These are phyloP conservation scores for Ricinus communis DNA, from an alignment of 345 rosid species.

Conservation along the genomic window DNA sequence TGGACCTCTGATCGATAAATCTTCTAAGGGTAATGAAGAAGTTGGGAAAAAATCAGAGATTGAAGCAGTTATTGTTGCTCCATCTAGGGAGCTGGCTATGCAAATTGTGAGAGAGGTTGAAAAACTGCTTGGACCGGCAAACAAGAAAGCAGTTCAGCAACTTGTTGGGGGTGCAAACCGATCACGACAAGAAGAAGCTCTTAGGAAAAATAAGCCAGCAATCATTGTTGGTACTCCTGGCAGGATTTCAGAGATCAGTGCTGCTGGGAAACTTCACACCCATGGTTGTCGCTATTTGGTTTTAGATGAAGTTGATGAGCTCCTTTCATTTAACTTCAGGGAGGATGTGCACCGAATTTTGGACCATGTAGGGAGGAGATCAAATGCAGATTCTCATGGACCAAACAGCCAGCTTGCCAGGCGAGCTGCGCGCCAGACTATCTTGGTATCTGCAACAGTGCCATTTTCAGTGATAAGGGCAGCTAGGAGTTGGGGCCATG, in stretches of 20 bases:
- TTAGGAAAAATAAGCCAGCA: conserved; percentile 85
- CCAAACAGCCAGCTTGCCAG: conserved; percentile 32
- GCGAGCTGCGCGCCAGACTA: conserved; percentile 57
- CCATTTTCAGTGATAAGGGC: conserved; percentile 90
- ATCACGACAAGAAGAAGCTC: conserved; percentile 94
- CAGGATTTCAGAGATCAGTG: conserved; percentile 88
- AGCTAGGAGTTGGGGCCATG: conserved; percentile 83
- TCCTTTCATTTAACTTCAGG: conserved; percentile 82
- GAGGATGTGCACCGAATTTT: conserved; percentile 87
- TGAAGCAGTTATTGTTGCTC: conserved; percentile 90
- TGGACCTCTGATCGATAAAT: conserved; percentile 58
- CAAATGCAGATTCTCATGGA: conserved; percentile 46
- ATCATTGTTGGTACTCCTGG: conserved; percentile 97
- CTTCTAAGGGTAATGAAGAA: conserved; percentile 35
- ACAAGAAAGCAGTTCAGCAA: conserved; percentile 84
- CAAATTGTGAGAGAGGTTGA: conserved; percentile 91
- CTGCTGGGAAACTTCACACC: conserved; percentile 88
- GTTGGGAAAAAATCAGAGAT: conserved; percentile 53
- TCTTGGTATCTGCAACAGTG: conserved; percentile 91
- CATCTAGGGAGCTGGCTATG: conserved; percentile 94
- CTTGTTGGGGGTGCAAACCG: conserved; percentile 96
- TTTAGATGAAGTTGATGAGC: conserved; percentile 90
- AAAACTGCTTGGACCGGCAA: conserved; percentile 73
- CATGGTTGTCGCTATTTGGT: conserved; percentile 84
- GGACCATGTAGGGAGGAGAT: conserved; percentile 79